Percentiles rank a stretch among this genome's conserved stretches.
These are phyloP conservation scores for Trichoderma citrinoviride DNA, from an alignment of 2,329 filamentous ascomycete species.

Conservation along the genomic window DNA sequence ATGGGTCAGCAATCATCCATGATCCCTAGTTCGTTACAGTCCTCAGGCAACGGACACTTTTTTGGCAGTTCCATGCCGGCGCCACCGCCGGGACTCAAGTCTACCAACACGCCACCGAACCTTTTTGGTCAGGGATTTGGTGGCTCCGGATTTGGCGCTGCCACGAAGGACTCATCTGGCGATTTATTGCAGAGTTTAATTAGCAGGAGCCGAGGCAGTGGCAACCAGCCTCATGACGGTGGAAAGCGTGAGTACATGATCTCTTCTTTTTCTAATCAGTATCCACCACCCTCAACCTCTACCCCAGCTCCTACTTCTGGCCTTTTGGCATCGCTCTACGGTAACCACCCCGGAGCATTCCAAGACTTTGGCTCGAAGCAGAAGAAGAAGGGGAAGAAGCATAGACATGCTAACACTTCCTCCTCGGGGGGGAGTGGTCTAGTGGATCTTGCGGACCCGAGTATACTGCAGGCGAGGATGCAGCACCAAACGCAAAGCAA, in stretches of 20 bases:
- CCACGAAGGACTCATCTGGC: slow-evolving; percentile 66
- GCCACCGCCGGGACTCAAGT: slow-evolving; percentile 92
- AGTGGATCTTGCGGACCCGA: slow-evolving; percentile 99
- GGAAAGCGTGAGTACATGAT: slow-evolving; percentile 99
- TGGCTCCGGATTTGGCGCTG: slow-evolving; percentile 63
- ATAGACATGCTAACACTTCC: slow-evolving; percentile 99
- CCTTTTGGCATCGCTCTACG: slow-evolving; percentile 89
- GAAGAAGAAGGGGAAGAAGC: slow-evolving; percentile 99
- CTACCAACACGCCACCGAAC: slow-evolving; percentile 87
- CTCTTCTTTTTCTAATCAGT: slow-evolving; percentile 87
- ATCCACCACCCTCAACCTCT: slow-evolving; percentile 76
- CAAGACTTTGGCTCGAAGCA: slow-evolving; percentile 94
- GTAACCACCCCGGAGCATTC: slow-evolving; percentile 78
- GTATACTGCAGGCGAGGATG: slow-evolving; percentile 97
- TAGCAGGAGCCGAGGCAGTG: slow-evolving; percentile 64
- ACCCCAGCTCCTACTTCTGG: slow-evolving; percentile 85
- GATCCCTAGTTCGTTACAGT: slow-evolving; percentile 67
- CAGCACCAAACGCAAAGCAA: slow-evolving; percentile 82
- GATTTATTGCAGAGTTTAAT: slow-evolving; percentile 76
- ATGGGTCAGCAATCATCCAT: slow-evolving; percentile 86
- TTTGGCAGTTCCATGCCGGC: slow-evolving; percentile 85
- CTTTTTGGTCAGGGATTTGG: slow-evolving; percentile 94
- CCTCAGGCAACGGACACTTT: slow-evolving; percentile 65
- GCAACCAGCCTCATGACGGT: slow-evolving; percentile 73
- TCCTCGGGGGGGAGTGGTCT: slow-evolving; percentile 98